Evolutionary conservation across 371 early-diverging fungal species (phyloP).

Genomic region (Nematocida homosporus): DNA sequence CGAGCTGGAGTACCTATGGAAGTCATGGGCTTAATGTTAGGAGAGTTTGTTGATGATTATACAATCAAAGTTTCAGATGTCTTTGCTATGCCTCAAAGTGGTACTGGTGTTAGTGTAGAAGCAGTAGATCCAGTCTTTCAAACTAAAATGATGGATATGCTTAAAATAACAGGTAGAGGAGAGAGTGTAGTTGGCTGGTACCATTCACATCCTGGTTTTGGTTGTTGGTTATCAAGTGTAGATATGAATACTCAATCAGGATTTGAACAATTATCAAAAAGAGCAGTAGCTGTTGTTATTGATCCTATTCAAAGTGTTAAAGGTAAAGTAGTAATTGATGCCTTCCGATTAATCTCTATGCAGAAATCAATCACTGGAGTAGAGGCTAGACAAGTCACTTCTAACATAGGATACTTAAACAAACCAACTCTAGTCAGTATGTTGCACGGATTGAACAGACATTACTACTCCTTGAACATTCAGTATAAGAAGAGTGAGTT

Average conservation of each 20-base stretch:
- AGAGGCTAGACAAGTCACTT: constrained; percentile 97
- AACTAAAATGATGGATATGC: constrained; percentile 98
- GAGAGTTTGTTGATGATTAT: constrained; percentile 98
- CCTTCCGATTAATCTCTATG: constrained; percentile 91
- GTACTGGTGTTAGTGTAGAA: constrained; percentile 97
- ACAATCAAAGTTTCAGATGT: constrained; percentile 98
- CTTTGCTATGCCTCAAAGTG: constrained; percentile 99
- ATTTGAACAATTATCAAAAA: constrained; percentile 80
- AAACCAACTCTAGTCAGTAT: constrained; percentile 91
- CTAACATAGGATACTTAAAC: constrained; percentile 96
- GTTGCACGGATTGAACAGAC: constrained; percentile 96
- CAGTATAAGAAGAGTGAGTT: constrained; percentile 95
- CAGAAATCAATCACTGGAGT: constrained; percentile 77
- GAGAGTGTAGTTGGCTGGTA: constrained; percentile 99
- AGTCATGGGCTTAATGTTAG: constrained; percentile 99
- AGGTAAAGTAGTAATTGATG: constrained; percentile 99
- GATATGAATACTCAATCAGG: constrained; percentile 89
- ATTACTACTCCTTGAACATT: constrained; percentile 97
- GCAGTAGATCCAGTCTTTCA: constrained; percentile 99
- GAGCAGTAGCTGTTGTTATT: constrained; percentile 97
- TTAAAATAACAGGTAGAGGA: constrained; percentile 92
- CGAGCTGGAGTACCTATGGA: constrained; percentile 99
- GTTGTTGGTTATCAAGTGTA: constrained; percentile 98
- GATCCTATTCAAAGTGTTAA: constrained; percentile 99
- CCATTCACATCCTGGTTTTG: constrained; percentile 99